Base-by-base conservation (phyloP, 257 asterid genomes). In the Solanum peruvianum region DNA sequence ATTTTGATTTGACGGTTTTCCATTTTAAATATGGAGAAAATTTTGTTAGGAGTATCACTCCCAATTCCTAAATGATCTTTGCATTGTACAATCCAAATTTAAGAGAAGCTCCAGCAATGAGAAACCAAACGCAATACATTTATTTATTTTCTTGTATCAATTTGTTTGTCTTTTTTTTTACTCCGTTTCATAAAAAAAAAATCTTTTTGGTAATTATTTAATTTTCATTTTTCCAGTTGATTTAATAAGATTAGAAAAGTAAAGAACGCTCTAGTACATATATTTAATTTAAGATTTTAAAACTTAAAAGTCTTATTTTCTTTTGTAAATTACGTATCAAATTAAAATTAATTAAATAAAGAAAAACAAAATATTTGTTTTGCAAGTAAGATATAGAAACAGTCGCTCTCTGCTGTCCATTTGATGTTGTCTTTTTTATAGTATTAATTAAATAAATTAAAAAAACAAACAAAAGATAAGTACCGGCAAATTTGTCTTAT, bases 1-100 rank as follows among this genome's bases (percentile, higher is more conserved):
- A 0, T 52, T 2, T 52, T 1, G 0, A 16, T 0, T 37, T 37
- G 39, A 37, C 7, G 39, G 0, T 37, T 49, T 49, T 6, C 0
- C 6, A 6, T 15, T 49, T 49, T 49, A 16, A 9, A 49, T 49
- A 49, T 49, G 7, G 1, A 47, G 1, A 15, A 49, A 2, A 1
- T 52, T 52, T 2, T 52, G 0, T 52, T 52, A 6, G 60, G 0
- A 52, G 1, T 52, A 16, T 52, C 60, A 52, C 60, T 52, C 0
- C 0, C 1, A 16, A 52, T 6, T 16, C 0, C 0, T 0, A 52
- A 52, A 16, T 16, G 10, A 2, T 4, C n/a, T 16, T 6, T 16
- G 62, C 23, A 49, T 15, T 16, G 60, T 9, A 6, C 1, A 9
- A 15, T 49, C 2, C 0, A 1, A 49, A 49, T 49, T 49, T 15